Evolutionary conservation across 83 land plant genomes (phyloP).

Genomic region (Diphasiastrum complanatum): DNA sequence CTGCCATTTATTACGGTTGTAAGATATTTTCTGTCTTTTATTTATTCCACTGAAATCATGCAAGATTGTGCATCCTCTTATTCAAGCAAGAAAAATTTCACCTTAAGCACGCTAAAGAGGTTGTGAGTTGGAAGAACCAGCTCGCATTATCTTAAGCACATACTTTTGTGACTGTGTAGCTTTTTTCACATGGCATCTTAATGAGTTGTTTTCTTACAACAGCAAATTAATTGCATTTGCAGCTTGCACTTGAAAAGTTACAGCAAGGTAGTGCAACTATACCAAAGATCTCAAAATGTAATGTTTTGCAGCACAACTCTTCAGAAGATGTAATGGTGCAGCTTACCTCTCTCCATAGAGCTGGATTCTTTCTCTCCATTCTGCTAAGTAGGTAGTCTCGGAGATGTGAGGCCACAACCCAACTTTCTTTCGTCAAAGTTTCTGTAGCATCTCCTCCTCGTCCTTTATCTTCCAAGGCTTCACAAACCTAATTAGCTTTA

Average conservation of each 20-base stretch:
- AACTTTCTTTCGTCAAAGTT: constrained; percentile 35
- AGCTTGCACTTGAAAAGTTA: too few species aligned
- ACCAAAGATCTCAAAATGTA: not conserved
- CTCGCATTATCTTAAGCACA: too few species aligned
- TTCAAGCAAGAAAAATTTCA: not conserved
- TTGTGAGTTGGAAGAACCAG: too few species aligned
- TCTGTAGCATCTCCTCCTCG: constrained; percentile 11
- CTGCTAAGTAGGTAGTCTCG: constrained; percentile 84
- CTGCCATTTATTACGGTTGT: constrained; percentile 34
- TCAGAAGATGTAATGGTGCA: not conserved
- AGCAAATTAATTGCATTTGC: too few species aligned
- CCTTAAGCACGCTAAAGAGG: too few species aligned
- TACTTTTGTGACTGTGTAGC: too few species aligned
- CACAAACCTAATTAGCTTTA: too few species aligned
- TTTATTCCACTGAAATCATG: not conserved
- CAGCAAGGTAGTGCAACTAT: not conserved
- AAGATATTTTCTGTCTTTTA: not conserved
- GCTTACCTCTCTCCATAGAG: constrained; percentile 72
- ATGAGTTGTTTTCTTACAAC: too few species aligned
- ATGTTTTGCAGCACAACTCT: not conserved
- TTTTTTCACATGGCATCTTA: too few species aligned
- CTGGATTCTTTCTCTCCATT: constrained; percentile 54
- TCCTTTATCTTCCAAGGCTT: constrained; percentile 25
- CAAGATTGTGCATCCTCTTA: not conserved
- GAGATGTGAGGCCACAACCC: constrained; percentile 82